phyloP scores from a whole-genome alignment of 2,329 filamentous ascomycete genomes.

The Aureobasidium leucospermi region DNA sequence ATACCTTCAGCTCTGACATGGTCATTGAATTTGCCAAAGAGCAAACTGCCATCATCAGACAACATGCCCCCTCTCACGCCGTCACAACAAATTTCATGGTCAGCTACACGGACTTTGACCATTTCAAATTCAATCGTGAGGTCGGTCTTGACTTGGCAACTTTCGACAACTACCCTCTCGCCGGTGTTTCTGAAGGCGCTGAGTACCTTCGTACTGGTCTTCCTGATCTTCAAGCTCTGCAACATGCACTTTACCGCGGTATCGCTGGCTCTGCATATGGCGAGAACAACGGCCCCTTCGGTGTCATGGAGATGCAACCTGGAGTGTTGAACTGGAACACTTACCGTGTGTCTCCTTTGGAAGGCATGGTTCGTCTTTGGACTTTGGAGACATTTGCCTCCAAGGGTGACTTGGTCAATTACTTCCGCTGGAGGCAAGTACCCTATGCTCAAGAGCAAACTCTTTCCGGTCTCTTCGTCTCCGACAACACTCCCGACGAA shows the following conservation, averaged over 20 bases:
- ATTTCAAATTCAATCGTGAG: slow-evolving; percentile 21
- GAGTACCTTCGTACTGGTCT: slow-evolving; percentile 21
- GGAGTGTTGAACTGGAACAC: slow-evolving; percentile 21
- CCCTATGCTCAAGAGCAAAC: slow-evolving; percentile 22
- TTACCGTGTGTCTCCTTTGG: slow-evolving; percentile 20
- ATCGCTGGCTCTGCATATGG: slow-evolving; percentile 18
- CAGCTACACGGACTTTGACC: slow-evolving; percentile 20
- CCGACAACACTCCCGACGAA: slow-evolving; percentile 18
- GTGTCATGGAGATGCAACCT: slow-evolving; percentile 23
- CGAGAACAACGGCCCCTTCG: slow-evolving; percentile 17
- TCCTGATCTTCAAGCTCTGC: slow-evolving; percentile 19
- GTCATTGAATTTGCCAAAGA: slow-evolving; percentile 22
- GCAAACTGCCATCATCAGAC: slow-evolving; percentile 18
- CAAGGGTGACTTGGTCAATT: slow-evolving; percentile 20
- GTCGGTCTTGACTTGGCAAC: slow-evolving; percentile 20
- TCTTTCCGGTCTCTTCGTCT: slow-evolving; percentile 18
- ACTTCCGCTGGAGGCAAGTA: slow-evolving; percentile 21
- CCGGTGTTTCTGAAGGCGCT: slow-evolving; percentile 17
- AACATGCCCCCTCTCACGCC: slow-evolving; percentile 18
- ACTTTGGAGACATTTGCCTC: slow-evolving; percentile 21
- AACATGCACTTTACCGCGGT: slow-evolving; percentile 19
- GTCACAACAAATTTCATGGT: slow-evolving; percentile 22
- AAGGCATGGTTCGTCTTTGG: slow-evolving; percentile 22
- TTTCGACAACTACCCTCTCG: slow-evolving; percentile 20
- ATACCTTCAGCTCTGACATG: slow-evolving; percentile 22